phyloP scores from a whole-genome alignment of 345 rosid genomes.

The Anastatica hierochuntica region DNA sequence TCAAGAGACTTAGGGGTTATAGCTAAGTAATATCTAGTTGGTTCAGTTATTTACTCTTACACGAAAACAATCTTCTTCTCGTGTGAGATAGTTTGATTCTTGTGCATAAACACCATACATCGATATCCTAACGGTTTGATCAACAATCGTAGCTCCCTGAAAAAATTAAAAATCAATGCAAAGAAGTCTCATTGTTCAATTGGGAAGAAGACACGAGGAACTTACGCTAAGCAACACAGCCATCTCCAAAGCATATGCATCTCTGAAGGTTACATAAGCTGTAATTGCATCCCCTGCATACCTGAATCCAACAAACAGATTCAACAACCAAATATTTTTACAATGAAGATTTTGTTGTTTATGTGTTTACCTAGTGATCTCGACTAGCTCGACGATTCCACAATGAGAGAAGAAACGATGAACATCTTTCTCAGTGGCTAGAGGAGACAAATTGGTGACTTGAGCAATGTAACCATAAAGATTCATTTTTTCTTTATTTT shows the following conservation, averaged over 20 bases:
- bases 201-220: background rate
- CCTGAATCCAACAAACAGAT: constrained; percentile 28
- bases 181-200: background rate
- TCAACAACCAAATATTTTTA: background rate
- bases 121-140: constrained; percentile 57
- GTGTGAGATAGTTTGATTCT: constrained; percentile 40
- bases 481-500: constrained; percentile 31
- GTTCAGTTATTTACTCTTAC: constrained; percentile 23
- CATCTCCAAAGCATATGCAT: constrained; percentile 66
- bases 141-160: constrained; percentile 80
- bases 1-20: too few relatives aligned
- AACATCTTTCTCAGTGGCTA: constrained; percentile 62
- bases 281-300: constrained; percentile 50
- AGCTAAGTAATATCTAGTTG: too few relatives aligned
- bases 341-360: background rate
- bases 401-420: constrained; percentile 60
- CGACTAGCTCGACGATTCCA: constrained; percentile 55
- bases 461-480: constrained; percentile 67
- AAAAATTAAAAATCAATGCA: constrained; percentile 13
- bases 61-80: constrained; percentile 25
- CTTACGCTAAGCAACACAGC: constrained; percentile 85
- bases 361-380: constrained; percentile 53
- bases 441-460: constrained; percentile 65
- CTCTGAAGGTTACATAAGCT: constrained; percentile 72
- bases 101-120: constrained; percentile 45